Base-by-base conservation (phyloP, 768 basidiomycete genomes). In the Rhizopogon vulgaris region DNA sequence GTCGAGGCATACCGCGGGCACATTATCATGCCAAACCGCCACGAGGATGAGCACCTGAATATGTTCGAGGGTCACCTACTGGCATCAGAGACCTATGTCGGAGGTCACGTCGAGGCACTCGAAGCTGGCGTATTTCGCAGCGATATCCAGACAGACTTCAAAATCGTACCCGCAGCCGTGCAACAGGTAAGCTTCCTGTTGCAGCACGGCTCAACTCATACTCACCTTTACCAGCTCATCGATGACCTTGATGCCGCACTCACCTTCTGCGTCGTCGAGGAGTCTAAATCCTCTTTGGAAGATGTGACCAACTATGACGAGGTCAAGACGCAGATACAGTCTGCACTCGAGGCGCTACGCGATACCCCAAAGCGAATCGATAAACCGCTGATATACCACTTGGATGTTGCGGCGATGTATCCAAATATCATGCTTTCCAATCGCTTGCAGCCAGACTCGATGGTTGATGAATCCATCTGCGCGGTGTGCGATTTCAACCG, bases 371-470 rank as follows among this genome's bases (percentile, higher is more conserved):
- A 84, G 49, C 90, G 95, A 12, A 75, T 76, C 39, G 94, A 98
- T 72, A 89, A 84, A 11, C 96, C 96, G 0, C 82, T 98, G 56
- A 98, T 99, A 63, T 99, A 99, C 70, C 96, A 99, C 69, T 71
- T 98, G 62, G 96, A 99, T 62, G 96, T 99, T 56, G 96, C 96
- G 2, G 96, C 96, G 56, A 99, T 99, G 96, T 98, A 99, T 67
- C 96, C 96, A 52, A 99, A 98, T 69, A 98, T 99, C 81, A 99
- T 99, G 96, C 85, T 99, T 75, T 97, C 94, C 15, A 99, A 99
- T 65, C 90, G 96, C 32, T 78, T 99, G 2, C 96, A 99, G 60
- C 96, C 96, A 2, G 96, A 99, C 70, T 96, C 96, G 2, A 89
- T 98, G 73, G 87, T 97, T 9, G 92, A 94, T 62, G 96, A 98